A percentile compares a stretch with the other conserved stretches of the same genome.
Conservation (phyloP, 2,329 filamentous ascomycete species). For the Niveomyces coronatus region DNA sequence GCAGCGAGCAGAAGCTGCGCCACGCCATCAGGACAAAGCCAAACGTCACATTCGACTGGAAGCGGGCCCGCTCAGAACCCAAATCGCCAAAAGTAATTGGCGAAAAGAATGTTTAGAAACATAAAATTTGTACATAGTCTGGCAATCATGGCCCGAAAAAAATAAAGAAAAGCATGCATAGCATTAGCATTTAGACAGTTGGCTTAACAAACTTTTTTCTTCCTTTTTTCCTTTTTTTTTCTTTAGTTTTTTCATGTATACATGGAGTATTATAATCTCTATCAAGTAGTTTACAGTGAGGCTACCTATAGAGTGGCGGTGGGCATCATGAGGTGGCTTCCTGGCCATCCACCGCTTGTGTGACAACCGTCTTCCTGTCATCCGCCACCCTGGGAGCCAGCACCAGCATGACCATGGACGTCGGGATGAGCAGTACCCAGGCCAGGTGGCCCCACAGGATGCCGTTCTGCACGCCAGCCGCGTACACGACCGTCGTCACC, state of each 20-base stretch:
- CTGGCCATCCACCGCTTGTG: too few relatives aligned
- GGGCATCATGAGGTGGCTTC: too few relatives aligned
- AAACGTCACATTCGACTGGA: slow-evolving; percentile 24
- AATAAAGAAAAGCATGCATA: background rate
- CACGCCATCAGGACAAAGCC: slow-evolving; percentile 31
- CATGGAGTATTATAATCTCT: background rate
- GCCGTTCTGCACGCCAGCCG: slow-evolving; percentile 51
- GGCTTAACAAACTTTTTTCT: background rate
- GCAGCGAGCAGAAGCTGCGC: slow-evolving; percentile 29
- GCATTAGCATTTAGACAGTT: background rate
- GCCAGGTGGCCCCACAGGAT: slow-evolving; percentile 49
- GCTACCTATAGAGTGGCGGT: too few relatives aligned
- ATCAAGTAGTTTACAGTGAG: background rate
- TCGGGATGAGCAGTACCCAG: slow-evolving; percentile 23
- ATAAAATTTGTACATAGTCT: background rate
- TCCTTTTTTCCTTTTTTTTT: background rate
- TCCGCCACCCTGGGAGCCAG: slow-evolving; percentile 19
- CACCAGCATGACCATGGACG: slow-evolving; percentile 19
- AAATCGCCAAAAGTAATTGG: slow-evolving; percentile 1
- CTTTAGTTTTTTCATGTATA: background rate
- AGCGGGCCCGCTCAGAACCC: slow-evolving; percentile 9
- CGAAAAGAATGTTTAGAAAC: slow-evolving; percentile 7
- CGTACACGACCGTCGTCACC: slow-evolving; percentile 56
- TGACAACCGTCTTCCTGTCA: slow-evolving; percentile 11
- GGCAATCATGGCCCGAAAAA: background rate